Conservation (phyloP, 2,329 filamentous ascomycete genomes). For the Torrubiellomyces zombiae region DNA sequence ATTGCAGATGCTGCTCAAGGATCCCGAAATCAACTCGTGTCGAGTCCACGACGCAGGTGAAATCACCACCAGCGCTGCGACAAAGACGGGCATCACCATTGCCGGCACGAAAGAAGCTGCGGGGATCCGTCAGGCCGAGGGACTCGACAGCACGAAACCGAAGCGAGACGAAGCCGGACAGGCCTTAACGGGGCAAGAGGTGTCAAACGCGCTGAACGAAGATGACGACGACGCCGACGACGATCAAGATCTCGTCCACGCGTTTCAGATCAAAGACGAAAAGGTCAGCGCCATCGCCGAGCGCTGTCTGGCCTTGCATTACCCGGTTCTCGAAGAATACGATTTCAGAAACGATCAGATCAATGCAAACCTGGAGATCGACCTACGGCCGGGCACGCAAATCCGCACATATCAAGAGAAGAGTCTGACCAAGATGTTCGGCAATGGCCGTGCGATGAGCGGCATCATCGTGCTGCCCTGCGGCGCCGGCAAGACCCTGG, state of each 20-base stretch:
- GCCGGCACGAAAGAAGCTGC: conserved; percentile 78
- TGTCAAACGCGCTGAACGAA: too few species aligned
- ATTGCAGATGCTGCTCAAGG: conserved; percentile 59
- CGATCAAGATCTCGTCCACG: conserved; percentile 76
- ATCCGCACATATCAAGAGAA: conserved; percentile 96
- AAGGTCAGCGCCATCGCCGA: conserved; percentile 78
- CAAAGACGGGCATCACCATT: conserved; percentile 66
- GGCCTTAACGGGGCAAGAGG: too few species aligned
- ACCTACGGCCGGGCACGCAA: conserved; percentile 73
- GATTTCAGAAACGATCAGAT: conserved; percentile 84
- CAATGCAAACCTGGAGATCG: conserved; percentile 86
- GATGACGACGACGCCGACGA: conserved; percentile 83
- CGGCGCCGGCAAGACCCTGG: conserved; percentile 89
- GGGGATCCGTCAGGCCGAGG: conserved; percentile 63
- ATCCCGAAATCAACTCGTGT: conserved; percentile 58
- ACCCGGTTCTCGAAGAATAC: conserved; percentile 88
- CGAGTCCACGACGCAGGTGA: conserved; percentile 48
- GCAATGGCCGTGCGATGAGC: conserved; percentile 90
- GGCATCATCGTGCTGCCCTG: conserved; percentile 95
- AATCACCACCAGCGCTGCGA: conserved; percentile 58
- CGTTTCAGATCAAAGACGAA: conserved; percentile 75
- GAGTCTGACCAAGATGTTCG: conserved; percentile 97
- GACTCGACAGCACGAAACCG: too few species aligned
- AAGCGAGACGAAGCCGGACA: too few species aligned
- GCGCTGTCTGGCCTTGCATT: conserved; percentile 70